Evolutionary conservation across 1,284 basidiomycete genomes (phyloP).

Genomic region (Boletus sp.): DNA sequence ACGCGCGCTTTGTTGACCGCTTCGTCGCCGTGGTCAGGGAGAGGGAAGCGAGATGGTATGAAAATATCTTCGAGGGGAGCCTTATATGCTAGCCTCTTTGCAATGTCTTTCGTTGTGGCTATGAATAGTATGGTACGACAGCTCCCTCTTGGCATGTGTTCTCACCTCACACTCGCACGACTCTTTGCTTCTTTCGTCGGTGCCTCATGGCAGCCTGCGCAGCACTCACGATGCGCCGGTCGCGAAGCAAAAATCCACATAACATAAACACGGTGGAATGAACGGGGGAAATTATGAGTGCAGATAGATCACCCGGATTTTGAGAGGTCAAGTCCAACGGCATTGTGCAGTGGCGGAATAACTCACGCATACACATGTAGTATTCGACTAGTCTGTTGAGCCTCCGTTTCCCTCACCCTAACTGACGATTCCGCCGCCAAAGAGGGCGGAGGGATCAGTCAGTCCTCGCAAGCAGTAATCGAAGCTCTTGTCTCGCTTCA

Average conservation of each 20-base stretch:
- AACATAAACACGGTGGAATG: neutral
- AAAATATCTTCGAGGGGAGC: neutral
- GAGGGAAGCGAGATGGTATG: neutral
- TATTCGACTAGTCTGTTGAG: neutral
- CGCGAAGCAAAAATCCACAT: neutral
- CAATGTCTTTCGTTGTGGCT: neutral
- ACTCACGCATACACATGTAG: neutral
- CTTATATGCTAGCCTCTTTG: slow-evolving; percentile 10
- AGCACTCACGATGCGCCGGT: neutral
- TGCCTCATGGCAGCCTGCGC: slow-evolving; percentile 13
- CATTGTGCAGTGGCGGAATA: neutral
- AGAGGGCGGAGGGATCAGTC: too few relatives aligned
- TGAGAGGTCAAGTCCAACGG: neutral
- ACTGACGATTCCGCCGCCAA: too few relatives aligned
- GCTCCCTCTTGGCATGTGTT: neutral
- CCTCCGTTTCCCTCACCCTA: too few relatives aligned
- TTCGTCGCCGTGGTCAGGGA: neutral
- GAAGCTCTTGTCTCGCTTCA: too few relatives aligned
- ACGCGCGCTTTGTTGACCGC: slow-evolving; percentile 5
- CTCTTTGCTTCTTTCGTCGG: slow-evolving; percentile 12
- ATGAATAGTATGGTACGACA: slow-evolving; percentile 17
- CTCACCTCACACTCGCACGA: slow-evolving; percentile 4
- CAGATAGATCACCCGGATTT: neutral
- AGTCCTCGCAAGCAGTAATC: too few relatives aligned
- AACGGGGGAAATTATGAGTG: neutral